Conservation (phyloP, 768 basidiomycete genomes). For the Psilocybe tampanensis region DNA sequence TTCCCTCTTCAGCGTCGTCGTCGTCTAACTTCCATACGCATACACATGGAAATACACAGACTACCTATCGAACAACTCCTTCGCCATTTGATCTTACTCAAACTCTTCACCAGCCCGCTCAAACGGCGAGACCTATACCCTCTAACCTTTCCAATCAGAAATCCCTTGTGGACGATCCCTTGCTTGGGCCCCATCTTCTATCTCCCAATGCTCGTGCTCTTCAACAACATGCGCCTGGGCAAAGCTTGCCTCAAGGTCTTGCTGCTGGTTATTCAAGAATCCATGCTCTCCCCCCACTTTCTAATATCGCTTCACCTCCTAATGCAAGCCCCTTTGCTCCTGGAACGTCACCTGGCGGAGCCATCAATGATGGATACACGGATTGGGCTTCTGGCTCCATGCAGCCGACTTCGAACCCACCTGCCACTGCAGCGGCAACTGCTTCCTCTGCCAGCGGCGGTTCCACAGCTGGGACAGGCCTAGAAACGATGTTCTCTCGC, state of each 20-base stretch:
- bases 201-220: constrained; percentile 80
- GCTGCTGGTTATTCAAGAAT: constrained; percentile 91
- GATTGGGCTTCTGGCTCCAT: constrained; percentile 23
- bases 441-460: constrained; percentile 1
- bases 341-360: constrained; percentile 15
- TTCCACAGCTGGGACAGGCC: constrained; percentile 13
- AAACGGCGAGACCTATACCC: constrained; percentile 32
- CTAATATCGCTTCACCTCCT: constrained; percentile 33
- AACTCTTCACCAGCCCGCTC: constrained; percentile 33
- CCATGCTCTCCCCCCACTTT: constrained; percentile 64
- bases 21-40: constrained; percentile 41
- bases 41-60: constrained; percentile 37
- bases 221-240: constrained; percentile 87
- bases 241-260: constrained; percentile 88
- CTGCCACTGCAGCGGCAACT: not conserved
- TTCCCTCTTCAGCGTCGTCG: constrained; percentile 35
- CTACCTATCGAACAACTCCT: constrained; percentile 43
- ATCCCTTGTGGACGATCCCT: constrained; percentile 15
- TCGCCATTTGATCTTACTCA: constrained; percentile 51
- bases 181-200: constrained; percentile 34
- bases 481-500: constrained; percentile 60
- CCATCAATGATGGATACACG: constrained; percentile 31
- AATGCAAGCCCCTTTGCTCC: constrained; percentile 12
- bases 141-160: constrained; percentile 19
- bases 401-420: not conserved